Percentiles rank a stretch among this genome's conserved stretches.
phyloP scores from a whole-genome alignment of 805 yeast genomes.

The Teunomyces lycoperdinae region DNA sequence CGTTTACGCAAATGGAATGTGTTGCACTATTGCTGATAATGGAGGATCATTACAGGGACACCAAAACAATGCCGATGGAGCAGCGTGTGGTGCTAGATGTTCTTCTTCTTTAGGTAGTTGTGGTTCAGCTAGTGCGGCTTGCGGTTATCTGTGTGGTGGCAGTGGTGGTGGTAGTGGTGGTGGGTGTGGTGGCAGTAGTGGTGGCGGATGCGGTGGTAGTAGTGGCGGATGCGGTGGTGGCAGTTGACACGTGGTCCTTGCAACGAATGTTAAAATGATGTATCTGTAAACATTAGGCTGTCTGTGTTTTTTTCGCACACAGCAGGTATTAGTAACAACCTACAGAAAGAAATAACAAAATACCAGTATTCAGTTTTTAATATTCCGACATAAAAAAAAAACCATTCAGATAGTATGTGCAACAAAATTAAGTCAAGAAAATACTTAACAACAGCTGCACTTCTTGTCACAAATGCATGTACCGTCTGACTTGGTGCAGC shows the following conservation, averaged over 20 bases:
- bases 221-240: too few species aligned
- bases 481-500: neutral
- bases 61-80: conserved; percentile 4
- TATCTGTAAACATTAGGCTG: too few species aligned
- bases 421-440: neutral
- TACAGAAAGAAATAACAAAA: too few species aligned
- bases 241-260: too few species aligned
- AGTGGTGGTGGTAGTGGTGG: neutral
- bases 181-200: too few species aligned
- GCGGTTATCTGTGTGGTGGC: neutral
- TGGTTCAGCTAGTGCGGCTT: neutral
- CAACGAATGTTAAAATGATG: too few species aligned
- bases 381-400: too few species aligned
- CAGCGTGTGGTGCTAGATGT: conserved; percentile 1
- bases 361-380: too few species aligned
- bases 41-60: conserved; percentile 3
- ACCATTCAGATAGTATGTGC: too few species aligned
- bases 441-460: neutral
- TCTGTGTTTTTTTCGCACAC: too few species aligned
- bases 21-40: conserved; percentile 9
- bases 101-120: neutral
- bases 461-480: neutral
- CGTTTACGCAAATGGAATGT: conserved; percentile 7
- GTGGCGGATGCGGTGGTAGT: too few species aligned
- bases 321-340: too few species aligned